Base-by-base conservation (phyloP, 345 rosid species). In the Camelina laxa region DNA sequence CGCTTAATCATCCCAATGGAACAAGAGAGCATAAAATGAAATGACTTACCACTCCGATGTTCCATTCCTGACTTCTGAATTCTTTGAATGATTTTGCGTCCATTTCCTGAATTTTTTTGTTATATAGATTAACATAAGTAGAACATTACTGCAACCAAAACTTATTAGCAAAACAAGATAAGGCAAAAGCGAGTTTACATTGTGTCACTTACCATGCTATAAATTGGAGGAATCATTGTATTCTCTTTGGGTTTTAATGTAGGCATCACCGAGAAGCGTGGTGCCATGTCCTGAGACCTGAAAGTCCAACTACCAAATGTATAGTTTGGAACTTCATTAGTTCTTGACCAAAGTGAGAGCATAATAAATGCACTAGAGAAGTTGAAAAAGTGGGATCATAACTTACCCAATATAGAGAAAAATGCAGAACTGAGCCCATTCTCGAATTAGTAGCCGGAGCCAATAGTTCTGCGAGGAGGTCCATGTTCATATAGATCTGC, bases 351-450 rank as follows among this genome's bases (percentile, higher is more conserved):
- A 64, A n/a, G 16, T 6, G 27, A 57, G 39, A 70, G 59, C 45
- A 72, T 27, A 11, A 70, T 39, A 57, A n/a, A 33, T 36, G 50
- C 3, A 12, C 13, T 63, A 9, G 48, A 50, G 24, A 49, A 1
- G 12, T 22, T 14, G 31, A 9, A 47, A 47, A 58, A 49, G 11
- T 65, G 59, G 69, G 64, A 60, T 51, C 45, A 67, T 1, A 27
- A 57, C 41, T 31, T 86, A 93, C 98, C 97, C 98, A 35, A 94
- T 86, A 70, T 87, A 94, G 27, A 87, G 74, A 79, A 89, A 89
- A 80, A 94, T 88, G 81, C 96, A 88, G 79, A 94, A 83, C 63
- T 89, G 90, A 45, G 91, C 90, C 95, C 96, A 89, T 79, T 94
- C 97, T 80, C 94, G 83, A 77, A 94, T 81, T 60, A 90, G 79